A percentile compares a stretch with the other conserved stretches of the same genome.
Evolutionary conservation across 2,329 filamentous ascomycete species (phyloP).

Genomic region (Cryphonectria naterciae): DNA sequence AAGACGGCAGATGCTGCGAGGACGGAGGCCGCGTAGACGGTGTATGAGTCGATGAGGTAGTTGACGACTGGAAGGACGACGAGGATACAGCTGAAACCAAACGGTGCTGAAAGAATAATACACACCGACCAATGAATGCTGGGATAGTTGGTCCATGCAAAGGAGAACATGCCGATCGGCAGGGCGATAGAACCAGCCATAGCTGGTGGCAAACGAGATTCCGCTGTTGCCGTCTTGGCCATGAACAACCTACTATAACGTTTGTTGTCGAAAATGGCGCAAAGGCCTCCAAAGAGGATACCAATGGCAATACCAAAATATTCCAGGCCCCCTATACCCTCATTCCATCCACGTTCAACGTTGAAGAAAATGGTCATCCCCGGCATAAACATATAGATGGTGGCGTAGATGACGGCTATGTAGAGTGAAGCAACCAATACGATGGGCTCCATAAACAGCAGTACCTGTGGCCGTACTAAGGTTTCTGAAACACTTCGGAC

Average conservation of each 20-base stretch:
- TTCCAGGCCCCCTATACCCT: slow-evolving; percentile 61
- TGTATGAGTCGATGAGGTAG: slow-evolving; percentile 72
- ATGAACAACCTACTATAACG: slow-evolving; percentile 47
- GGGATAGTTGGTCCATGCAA: slow-evolving; percentile 20
- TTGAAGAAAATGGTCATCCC: slow-evolving; percentile 66
- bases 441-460: slow-evolving; percentile 69
- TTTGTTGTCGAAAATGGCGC: slow-evolving; percentile 57
- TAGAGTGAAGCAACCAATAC: slow-evolving; percentile 66
- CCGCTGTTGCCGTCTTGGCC: slow-evolving; percentile 54
- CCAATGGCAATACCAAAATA: slow-evolving; percentile 69
- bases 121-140: slow-evolving; percentile 40
- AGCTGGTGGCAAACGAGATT: slow-evolving; percentile 63
- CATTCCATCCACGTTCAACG: slow-evolving; percentile 56
- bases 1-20: slow-evolving; percentile 74
- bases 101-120: slow-evolving; percentile 44
- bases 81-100: slow-evolving; percentile 54
- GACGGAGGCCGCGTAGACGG: slow-evolving; percentile 76
- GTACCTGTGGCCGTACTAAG: slow-evolving; percentile 64
- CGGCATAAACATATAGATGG: slow-evolving; percentile 58
- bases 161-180: slow-evolving; percentile 17
- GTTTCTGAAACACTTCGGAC: slow-evolving; percentile 54
- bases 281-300: slow-evolving; percentile 53
- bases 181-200: slow-evolving; percentile 58
- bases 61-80: slow-evolving; percentile 68
- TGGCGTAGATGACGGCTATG: slow-evolving; percentile 62